Percentiles rank a stretch among this genome's conserved stretches.
These are phyloP conservation scores for Phlyctochytrium bullatum DNA, from an alignment of 192 early-diverging fungal species.

Conservation along the genomic window DNA sequence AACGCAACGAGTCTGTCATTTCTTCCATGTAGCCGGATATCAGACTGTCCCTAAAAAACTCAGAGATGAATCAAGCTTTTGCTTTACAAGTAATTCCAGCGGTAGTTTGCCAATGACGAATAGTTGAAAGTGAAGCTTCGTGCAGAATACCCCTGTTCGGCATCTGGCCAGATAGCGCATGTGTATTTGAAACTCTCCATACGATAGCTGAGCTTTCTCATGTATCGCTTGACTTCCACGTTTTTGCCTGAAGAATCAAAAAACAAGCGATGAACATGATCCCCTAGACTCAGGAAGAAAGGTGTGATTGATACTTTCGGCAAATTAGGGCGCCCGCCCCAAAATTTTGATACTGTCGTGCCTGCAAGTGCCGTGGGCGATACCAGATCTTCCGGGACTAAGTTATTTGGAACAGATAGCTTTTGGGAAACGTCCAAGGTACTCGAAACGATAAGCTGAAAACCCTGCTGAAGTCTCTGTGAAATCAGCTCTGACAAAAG, in stretches of 20 bases:
- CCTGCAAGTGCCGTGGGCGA: not conserved
- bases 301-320: slow-evolving; percentile 31
- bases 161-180: slow-evolving; percentile 84
- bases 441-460: slow-evolving; percentile 72
- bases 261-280: slow-evolving; percentile 82
- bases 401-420: slow-evolving; percentile 2
- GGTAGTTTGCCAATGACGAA: slow-evolving; percentile 70
- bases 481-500: slow-evolving; percentile 81
- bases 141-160: slow-evolving; percentile 57
- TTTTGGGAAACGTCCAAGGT: slow-evolving; percentile 11
- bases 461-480: slow-evolving; percentile 90
- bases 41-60: too few relatives aligned
- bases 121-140: slow-evolving; percentile 69
- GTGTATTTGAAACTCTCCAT: slow-evolving; percentile 62
- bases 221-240: slow-evolving; percentile 86
- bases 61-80: too few relatives aligned
- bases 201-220: slow-evolving; percentile 63
- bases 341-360: slow-evolving; percentile 14
- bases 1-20: slow-evolving; percentile 73
- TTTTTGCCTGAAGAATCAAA: slow-evolving; percentile 65
- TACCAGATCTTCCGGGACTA: slow-evolving; percentile 10
- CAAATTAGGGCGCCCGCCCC: slow-evolving; percentile 8
- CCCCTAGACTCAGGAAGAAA: slow-evolving; percentile 83
- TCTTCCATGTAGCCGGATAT: slow-evolving; percentile 78
- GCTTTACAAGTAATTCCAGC: slow-evolving; percentile 95